A percentile compares a stretch with the other conserved stretches of the same genome.
These are phyloP conservation scores for Hygrocybe coccinea DNA, from an alignment of 768 basidiomycete genomes.

Conservation along the genomic window DNA sequence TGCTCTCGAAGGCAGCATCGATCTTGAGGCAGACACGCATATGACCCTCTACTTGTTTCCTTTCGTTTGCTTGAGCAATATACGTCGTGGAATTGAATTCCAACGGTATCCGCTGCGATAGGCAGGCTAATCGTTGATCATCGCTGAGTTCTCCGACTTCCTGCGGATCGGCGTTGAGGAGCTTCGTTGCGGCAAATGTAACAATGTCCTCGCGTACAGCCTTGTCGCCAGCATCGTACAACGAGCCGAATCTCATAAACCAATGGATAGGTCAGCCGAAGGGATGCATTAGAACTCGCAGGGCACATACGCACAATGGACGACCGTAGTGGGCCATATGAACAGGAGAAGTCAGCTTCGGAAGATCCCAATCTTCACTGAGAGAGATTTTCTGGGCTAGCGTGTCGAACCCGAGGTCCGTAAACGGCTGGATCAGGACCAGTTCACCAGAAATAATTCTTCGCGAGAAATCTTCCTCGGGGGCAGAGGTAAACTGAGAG, in stretches of 20 bases:
- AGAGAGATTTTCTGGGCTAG: neutral
- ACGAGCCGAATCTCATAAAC: neutral
- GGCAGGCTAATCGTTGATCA: too few relatives aligned
- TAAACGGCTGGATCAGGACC: constrained; percentile 12
- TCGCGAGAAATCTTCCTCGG: neutral
- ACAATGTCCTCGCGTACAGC: constrained; percentile 10
- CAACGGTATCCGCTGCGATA: too few relatives aligned
- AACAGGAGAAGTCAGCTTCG: constrained; percentile 12
- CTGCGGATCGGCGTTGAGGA: constrained; percentile 5
- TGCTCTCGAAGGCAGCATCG: too few relatives aligned
- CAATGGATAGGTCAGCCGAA: neutral
- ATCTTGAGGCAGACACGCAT: too few relatives aligned
- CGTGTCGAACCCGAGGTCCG: constrained; percentile 23
- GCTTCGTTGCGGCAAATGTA: constrained; percentile 8
- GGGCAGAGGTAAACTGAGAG: neutral
- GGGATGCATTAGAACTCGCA: neutral
- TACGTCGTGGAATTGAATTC: too few relatives aligned
- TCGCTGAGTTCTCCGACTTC: too few relatives aligned
- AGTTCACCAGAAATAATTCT: constrained; percentile 4
- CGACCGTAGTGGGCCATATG: constrained; percentile 21
- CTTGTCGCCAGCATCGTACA: neutral
- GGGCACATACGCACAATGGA: constrained; percentile 22
- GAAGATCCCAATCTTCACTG: constrained; percentile 11
- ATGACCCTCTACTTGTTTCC: too few relatives aligned
- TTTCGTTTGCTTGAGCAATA: too few relatives aligned